phyloP scores from a whole-genome alignment of 352 stramenopile species.

The Phytophthora rubi region DNA sequence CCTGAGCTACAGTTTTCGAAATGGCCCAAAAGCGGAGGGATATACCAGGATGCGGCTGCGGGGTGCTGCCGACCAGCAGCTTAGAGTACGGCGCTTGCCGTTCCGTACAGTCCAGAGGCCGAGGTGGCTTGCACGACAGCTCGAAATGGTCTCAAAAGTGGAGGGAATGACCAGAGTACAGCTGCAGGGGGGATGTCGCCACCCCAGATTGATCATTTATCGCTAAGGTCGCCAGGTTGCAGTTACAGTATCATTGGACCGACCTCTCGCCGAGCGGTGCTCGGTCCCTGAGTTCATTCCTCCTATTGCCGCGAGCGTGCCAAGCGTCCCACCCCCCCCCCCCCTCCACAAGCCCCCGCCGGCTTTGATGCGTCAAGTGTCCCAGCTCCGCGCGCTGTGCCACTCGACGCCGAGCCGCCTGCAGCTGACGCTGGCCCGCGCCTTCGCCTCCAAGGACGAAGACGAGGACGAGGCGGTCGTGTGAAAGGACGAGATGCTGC shows the following conservation, averaged over 20 bases:
- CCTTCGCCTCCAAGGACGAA: constrained; percentile 25
- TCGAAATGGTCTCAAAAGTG: too few relatives aligned
- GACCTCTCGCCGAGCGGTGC: too few relatives aligned
- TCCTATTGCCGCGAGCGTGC: constrained; percentile 4
- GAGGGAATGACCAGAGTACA: too few relatives aligned
- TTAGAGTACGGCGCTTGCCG: too few relatives aligned
- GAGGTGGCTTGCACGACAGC: too few relatives aligned
- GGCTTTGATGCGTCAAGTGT: constrained; percentile 26
- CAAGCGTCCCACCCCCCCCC: constrained; percentile 2
- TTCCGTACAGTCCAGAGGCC: too few relatives aligned
- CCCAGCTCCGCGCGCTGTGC: constrained; percentile 24
- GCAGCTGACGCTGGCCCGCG: constrained; percentile 11
- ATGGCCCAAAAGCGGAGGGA: too few relatives aligned
- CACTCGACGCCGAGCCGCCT: not conserved
- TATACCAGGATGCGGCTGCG: too few relatives aligned
- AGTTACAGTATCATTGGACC: constrained; percentile 1
- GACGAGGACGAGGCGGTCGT: constrained; percentile 43
- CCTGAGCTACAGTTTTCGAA: too few relatives aligned
- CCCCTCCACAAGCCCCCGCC: not conserved
- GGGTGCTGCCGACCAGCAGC: too few relatives aligned
- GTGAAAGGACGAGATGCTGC: constrained; percentile 53
- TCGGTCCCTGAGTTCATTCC: constrained; percentile 8
- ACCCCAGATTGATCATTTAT: too few relatives aligned
- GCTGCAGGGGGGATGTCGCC: too few relatives aligned
- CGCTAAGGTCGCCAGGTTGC: constrained; percentile 3